Percentiles rank a stretch among this genome's conserved stretches.
These are phyloP conservation scores for Omphalotus olearius DNA, from an alignment of 1,284 basidiomycete species.

Conservation along the genomic window DNA sequence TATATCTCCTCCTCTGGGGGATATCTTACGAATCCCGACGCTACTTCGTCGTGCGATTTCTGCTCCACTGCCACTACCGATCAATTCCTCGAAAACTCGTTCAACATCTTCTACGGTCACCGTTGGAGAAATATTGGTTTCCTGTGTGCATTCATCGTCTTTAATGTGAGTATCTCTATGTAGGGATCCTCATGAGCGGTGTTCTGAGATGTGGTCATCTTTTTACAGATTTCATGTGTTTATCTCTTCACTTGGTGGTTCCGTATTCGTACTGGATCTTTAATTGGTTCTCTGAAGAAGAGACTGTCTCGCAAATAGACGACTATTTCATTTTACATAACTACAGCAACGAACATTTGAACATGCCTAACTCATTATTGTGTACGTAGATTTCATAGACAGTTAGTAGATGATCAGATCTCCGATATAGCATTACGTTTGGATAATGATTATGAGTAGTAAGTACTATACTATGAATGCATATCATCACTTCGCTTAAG, in stretches of 20 bases:
- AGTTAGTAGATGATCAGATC: no score
- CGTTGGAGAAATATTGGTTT: constrained; percentile 50
- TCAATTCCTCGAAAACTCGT: constrained; percentile 33
- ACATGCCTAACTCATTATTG: no score
- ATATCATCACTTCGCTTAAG: no score
- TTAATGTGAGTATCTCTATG: constrained; percentile 40
- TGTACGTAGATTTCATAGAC: no score
- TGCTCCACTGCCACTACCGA: constrained; percentile 45
- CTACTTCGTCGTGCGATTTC: constrained; percentile 49
- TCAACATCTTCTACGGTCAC: constrained; percentile 46
- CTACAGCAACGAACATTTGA: no score
- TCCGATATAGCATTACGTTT: no score
- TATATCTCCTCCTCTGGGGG: constrained; percentile 56
- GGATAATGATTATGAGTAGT: no score
- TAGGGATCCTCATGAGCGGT: background rate
- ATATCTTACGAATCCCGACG: constrained; percentile 60
- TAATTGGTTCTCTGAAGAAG: constrained; percentile 3
- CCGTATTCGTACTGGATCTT: constrained; percentile 10
- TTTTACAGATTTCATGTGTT: constrained; percentile 8
- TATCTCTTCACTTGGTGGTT: constrained; percentile 12
- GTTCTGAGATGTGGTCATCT: background rate
- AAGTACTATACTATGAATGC: no score
- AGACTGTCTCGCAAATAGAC: constrained; percentile 1
- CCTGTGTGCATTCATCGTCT: constrained; percentile 37
- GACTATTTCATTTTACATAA: no score